Conservation (phyloP, 2,329 filamentous ascomycete genomes). For the Atkinsonella hypoxylon region DNA sequence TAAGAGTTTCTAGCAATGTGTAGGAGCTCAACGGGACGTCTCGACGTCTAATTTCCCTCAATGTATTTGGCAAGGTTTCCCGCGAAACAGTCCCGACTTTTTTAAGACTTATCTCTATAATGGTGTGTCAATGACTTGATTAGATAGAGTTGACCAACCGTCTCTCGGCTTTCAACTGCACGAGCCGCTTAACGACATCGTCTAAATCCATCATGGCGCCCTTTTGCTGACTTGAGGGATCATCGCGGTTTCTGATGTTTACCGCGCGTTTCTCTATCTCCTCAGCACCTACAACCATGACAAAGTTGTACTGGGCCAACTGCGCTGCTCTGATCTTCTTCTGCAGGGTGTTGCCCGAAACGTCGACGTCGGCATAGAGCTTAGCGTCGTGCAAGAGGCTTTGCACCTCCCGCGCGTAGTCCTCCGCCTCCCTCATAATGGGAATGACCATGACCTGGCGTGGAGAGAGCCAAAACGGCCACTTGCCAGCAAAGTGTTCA, state of each 20-base stretch:
- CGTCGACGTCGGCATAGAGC: neutral
- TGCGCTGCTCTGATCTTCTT: neutral
- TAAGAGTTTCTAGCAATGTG: too few relatives aligned
- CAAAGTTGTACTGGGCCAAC: neutral
- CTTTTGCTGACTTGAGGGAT: too few relatives aligned
- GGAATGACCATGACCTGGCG: neutral
- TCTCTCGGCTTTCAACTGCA: too few relatives aligned
- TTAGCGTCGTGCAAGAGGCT: neutral
- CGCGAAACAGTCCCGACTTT: too few relatives aligned
- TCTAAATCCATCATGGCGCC: too few relatives aligned
- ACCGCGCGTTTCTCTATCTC: neutral
- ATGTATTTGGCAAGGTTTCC: too few relatives aligned
- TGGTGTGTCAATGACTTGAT: too few relatives aligned
- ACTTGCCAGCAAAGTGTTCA: neutral
- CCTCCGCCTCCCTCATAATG: conserved; percentile 1
- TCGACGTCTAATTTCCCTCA: too few relatives aligned
- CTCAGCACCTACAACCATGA: neutral
- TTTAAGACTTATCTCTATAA: too few relatives aligned
- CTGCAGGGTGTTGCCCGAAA: neutral
- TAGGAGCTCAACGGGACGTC: too few relatives aligned
- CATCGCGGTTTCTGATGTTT: neutral
- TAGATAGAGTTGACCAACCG: too few relatives aligned
- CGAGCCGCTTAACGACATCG: too few relatives aligned
- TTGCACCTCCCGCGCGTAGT: neutral
- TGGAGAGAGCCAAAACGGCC: neutral